Percentiles rank a stretch among this genome's conserved stretches.
Conservation (phyloP, 495 filamentous ascomycete species). For the Sordaria brevicollis region DNA sequence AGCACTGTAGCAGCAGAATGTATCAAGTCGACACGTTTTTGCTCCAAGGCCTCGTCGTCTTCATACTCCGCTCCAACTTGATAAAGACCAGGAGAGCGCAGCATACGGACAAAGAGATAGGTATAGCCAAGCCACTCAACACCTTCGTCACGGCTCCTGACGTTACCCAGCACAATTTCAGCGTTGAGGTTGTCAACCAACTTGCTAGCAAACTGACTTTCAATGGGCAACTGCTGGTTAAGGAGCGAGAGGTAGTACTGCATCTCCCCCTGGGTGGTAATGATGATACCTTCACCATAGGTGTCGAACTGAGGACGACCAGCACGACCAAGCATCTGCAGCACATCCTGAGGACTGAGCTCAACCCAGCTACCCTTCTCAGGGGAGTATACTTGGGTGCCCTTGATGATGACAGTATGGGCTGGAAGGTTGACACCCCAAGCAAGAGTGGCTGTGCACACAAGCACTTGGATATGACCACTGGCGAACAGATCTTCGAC, state of each 20-base stretch:
- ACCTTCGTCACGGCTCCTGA: constrained; percentile 86
- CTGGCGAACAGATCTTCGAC: constrained; percentile 92
- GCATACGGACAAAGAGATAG: constrained; percentile 96
- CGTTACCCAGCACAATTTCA: constrained; percentile 89
- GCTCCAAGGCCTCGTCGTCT: constrained; percentile 81
- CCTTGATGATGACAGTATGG: constrained; percentile 95
- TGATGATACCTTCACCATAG: constrained; percentile 96
- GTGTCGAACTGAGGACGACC: constrained; percentile 96
- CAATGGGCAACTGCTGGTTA: constrained; percentile 95
- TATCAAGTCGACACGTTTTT: constrained; percentile 91
- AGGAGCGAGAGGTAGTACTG: constrained; percentile 94
- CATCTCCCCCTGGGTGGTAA: constrained; percentile 87
- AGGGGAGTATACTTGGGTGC: constrained; percentile 94
- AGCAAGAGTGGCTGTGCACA: constrained; percentile 90
- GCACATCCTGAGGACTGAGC: constrained; percentile 89
- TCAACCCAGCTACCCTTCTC: constrained; percentile 99
- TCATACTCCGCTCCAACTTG: constrained; percentile 94
- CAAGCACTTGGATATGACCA: constrained; percentile 85
- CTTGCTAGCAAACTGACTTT: constrained; percentile 89
- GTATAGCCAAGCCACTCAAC: constrained; percentile 99
- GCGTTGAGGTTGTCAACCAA: constrained; percentile 96
- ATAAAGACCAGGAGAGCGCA: constrained; percentile 90
- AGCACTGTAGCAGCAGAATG: constrained; percentile 86
- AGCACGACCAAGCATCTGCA: constrained; percentile 97
- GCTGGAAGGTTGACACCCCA: constrained; percentile 95